phyloP scores from a whole-genome alignment of 352 stramenopile genomes.

The Pythium chondricola region DNA sequence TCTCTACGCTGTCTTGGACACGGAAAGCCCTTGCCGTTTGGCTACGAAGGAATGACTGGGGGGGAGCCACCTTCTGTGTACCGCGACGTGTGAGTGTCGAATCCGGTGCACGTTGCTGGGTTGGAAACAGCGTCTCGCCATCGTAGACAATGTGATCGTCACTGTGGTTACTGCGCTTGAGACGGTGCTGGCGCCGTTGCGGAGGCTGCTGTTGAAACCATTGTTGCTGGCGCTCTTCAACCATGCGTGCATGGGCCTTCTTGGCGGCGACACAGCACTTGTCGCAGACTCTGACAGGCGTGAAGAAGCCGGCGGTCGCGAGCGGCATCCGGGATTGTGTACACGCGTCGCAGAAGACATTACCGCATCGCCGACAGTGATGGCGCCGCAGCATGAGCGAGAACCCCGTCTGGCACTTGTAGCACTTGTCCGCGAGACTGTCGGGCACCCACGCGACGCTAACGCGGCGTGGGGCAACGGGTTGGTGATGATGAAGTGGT shows the following conservation, averaged over 20 bases:
- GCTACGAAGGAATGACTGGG: conserved; percentile 8
- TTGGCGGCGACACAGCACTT: conserved; percentile 71
- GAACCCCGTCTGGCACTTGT: conserved; percentile 57
- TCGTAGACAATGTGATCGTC: conserved; percentile 14
- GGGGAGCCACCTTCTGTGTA: background rate
- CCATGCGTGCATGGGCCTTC: conserved; percentile 60
- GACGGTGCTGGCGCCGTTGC: conserved; percentile 1
- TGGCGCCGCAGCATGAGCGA: conserved; percentile 76
- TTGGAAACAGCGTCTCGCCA: conserved; percentile 1
- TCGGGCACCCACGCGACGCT: conserved; percentile 80
- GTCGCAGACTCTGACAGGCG: conserved; percentile 72
- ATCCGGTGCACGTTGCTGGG: background rate
- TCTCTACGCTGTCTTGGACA: background rate
- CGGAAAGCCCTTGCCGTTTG: conserved; percentile 9
- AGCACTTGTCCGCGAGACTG: conserved; percentile 71
- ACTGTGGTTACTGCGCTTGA: conserved; percentile 5
- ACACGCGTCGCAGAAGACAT: conserved; percentile 88
- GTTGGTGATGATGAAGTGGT: conserved; percentile 21
- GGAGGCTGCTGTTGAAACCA: conserved; percentile 6
- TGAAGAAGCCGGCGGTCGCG: conserved; percentile 54
- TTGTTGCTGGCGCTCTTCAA: conserved; percentile 47
- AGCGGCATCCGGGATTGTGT: conserved; percentile 75
- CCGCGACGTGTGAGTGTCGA: background rate
- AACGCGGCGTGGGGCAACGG: conserved; percentile 25
- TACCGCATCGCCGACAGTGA: conserved; percentile 84